phyloP scores from a whole-genome alignment of 495 filamentous ascomycete genomes.

The Podospora tetraspora region DNA sequence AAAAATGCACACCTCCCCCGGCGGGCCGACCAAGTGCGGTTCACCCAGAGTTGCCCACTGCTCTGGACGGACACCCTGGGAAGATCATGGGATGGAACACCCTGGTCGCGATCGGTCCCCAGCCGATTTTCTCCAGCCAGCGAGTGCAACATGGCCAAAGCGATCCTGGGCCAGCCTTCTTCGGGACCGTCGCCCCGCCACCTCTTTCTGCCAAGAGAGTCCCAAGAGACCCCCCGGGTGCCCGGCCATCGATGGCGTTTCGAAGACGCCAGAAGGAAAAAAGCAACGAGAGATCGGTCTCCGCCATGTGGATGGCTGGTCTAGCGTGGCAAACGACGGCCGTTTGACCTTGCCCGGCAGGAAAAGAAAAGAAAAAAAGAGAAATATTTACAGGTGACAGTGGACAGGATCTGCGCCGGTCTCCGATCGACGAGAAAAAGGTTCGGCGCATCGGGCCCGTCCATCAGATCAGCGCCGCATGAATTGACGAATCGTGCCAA shows the following conservation, averaged over 20 bases:
- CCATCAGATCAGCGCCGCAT: slow-evolving; percentile 4
- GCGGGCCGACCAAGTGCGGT: neutral
- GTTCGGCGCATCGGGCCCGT: neutral
- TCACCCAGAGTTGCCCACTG: no score
- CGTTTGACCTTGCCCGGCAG: neutral
- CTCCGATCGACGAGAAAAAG: neutral
- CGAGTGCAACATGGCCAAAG: slow-evolving; percentile 2
- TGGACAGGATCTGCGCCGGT: neutral
- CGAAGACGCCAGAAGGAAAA: slow-evolving; percentile 11
- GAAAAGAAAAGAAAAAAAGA: neutral
- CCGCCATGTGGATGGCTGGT: slow-evolving; percentile 7
- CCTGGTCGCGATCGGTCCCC: slow-evolving; percentile 1
- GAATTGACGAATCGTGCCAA: slow-evolving; percentile 8
- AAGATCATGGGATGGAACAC: neutral
- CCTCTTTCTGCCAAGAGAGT: neutral
- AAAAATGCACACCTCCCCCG: neutral
- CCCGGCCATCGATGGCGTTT: neutral
- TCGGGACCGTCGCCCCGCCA: neutral
- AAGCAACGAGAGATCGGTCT: slow-evolving; percentile 6
- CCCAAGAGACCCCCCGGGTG: neutral
- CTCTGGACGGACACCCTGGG: neutral
- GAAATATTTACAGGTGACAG: no score
- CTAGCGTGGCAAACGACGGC: neutral
- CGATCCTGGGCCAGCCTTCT: neutral
- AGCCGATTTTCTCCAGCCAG: neutral